phyloP scores from a whole-genome alignment of 768 basidiomycete species.

The Kwoniella mangroviensis region DNA sequence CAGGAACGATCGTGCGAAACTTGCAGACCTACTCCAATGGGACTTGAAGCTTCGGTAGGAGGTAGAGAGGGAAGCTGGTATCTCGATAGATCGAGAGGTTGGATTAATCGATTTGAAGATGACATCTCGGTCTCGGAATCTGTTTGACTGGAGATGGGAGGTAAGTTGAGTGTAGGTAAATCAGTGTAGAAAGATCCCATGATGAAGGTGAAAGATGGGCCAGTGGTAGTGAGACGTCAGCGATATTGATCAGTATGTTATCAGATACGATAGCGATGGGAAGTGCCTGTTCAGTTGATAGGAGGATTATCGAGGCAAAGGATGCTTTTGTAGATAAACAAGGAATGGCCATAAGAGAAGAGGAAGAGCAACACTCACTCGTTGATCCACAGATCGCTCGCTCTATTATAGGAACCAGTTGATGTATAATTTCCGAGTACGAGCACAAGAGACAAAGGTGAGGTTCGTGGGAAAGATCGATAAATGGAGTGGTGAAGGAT shows the following conservation, averaged over 20 bases:
- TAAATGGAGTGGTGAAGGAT: neutral
- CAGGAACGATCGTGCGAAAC: constrained; percentile 2
- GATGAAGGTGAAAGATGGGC: neutral
- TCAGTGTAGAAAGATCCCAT: neutral
- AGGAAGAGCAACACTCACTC: neutral
- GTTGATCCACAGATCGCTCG: neutral
- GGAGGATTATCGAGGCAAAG: neutral
- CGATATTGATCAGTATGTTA: too few relatives aligned
- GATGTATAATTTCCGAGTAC: neutral
- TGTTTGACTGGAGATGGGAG: neutral
- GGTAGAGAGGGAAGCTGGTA: constrained; percentile 3
- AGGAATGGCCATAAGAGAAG: neutral
- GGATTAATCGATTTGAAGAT: neutral
- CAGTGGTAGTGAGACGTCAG: neutral
- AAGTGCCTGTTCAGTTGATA: neutral
- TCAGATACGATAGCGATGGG: too few relatives aligned
- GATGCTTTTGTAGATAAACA: neutral
- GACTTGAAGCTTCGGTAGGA: neutral
- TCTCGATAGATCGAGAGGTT: constrained; percentile 7
- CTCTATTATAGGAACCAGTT: neutral
- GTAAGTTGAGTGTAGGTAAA: neutral
- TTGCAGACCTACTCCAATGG: neutral
- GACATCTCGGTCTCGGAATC: neutral
- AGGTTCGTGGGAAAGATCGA: neutral
- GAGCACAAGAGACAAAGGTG: neutral